Evolutionary conservation across 1,284 basidiomycete species (phyloP), one percentile per base, ranked within the genome.

Genomic region (Malassezia nana): DNA sequence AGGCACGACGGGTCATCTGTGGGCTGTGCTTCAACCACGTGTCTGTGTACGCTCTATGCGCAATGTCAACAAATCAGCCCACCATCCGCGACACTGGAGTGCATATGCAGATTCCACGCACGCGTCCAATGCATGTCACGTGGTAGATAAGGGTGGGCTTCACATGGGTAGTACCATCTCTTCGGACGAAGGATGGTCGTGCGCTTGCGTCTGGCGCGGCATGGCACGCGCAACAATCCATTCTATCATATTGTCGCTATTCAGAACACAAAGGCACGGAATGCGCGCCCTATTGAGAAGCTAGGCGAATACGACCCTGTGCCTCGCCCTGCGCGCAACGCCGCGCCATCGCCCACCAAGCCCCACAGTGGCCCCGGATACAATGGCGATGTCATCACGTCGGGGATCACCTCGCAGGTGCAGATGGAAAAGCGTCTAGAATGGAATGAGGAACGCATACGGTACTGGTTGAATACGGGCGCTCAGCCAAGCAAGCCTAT

Each of bases 201-300:
- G 62, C 84, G 87, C 65, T 78, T 95, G 38, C 84, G 90, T 32
- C 80, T 94, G 66, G 83, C 89, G 54, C 79, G 90, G 64, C 87
- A 92, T 65, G 90, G 90, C 66, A 79, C 77, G 52, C 80, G 81
- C 50, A 83, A 89, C 75, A 82, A 82, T 72, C 85, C 85, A 32
- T 81, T 89, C 53, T 87, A 88, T 75, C 89, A 91, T 74, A 76
- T 95, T 55, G 87, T 94, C 53, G 91, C 89, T 48, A 84, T 88
- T 57, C 82, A 88, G 72, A 79, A 83, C 49, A 78, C 81, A 50
- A 81, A 83, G 60, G 79, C 84, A 44, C 83, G 90, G 31, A 82
- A 95, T 73, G 89, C 85, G n/a, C 83, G 84, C 65, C 91, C 91
- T 7, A 82, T 88, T 59, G 91, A 96, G 76, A 82, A 86, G 50